Evolutionary conservation across 768 basidiomycete species (phyloP), one percentile per base, ranked within the genome.

Genomic region (Phaffia tasmanica): DNA sequence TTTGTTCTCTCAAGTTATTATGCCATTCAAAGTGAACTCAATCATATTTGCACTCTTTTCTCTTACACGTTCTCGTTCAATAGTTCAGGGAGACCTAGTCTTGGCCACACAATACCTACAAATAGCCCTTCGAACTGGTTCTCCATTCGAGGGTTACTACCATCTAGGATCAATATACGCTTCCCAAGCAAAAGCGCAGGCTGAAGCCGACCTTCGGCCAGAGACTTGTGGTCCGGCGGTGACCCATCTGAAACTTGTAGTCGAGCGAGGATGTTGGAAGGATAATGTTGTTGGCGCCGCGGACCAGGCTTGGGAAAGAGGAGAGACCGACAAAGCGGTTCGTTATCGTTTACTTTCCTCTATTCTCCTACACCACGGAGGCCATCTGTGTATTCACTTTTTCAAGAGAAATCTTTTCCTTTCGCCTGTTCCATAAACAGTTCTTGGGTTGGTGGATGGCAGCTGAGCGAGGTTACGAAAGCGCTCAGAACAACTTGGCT

Each of bases 401-500:
- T 42, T 42, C 11, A 5, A 5, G 35, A 11, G 11, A 5, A 42
- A 42, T 5, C 35, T 11, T 42, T 42, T 42, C 4, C 35, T 42
- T 42, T 11, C 35, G 35, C 11, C 35, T 42, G n/a, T 42, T 4
- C 35, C 6, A 11, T 42, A 5, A 5, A 42, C 11, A 42, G 35
- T 42, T 42, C 78, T 77, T 98, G 42, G 85, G 87, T 57, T 99
- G 95, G 90, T 89, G 86, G 87, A 82, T 95, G 60, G 89, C 91
- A 42, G 90, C 89, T 11, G 95, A 99, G 78, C 79, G 88, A 68
- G 95, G 95, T 0, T 86, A 82, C 30, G 95, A 99, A 76, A 81
- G 85, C 30, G 93, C 89, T 1, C 94, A 98, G 78, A 98, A 91
- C 73, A 98, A 99, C 73, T 78, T 99, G 21, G 95, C 92, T 0